Evolutionary conservation across 2,329 filamentous ascomycete genomes (phyloP), one percentile per base, ranked within the genome.

Genomic region (Nigrospora oryzae): DNA sequence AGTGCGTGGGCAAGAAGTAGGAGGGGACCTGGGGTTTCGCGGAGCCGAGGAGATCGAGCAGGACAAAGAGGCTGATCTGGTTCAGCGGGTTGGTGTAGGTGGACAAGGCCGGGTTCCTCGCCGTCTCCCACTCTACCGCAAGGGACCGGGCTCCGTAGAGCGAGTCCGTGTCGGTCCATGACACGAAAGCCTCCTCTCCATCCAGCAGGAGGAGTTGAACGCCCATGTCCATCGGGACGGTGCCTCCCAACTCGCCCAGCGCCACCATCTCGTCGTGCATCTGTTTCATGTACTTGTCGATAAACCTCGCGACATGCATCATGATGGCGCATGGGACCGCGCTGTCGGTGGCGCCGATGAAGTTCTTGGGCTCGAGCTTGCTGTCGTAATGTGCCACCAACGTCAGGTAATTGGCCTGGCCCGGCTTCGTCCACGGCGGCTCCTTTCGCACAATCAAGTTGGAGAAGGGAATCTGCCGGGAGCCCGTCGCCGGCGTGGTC

Each of bases 351-450:
- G 88, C 89, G 1, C 89, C 89, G 41, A 94, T 85, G 58, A 93
- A 94, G 1, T 84, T 86, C 41, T 78, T 61, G 0, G 87, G 86
- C 14, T 69, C 69, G 39, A 83, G 69, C 65, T 89, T 89, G 60
- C 79, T 86, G 57, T 94, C 88, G 61, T 91, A 94, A 59, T 94
- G 89, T 32, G 88, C 89, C 10, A 88, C 89, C 40, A 94, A 69
- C 4, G 86, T 88, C 52, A 94, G 67, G 42, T 84, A 69, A 42
- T 83, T 84, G 13, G 86, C 78, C 58, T 89, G 79, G 0, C 89
- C 88, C 0, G 72, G 67, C 35, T 73, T 63, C 2, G 81, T 71
- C 81, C 86, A 89, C 8, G 89, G 88, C 36, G 89, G 89, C 63
- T 93, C 86, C 42, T 86, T 76, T 38, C 79, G 81, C 23, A 86